Percentiles rank a stretch among this genome's conserved stretches.
These are phyloP conservation scores for Reutealis trisperma DNA, from an alignment of 345 rosid species.

Conservation along the genomic window DNA sequence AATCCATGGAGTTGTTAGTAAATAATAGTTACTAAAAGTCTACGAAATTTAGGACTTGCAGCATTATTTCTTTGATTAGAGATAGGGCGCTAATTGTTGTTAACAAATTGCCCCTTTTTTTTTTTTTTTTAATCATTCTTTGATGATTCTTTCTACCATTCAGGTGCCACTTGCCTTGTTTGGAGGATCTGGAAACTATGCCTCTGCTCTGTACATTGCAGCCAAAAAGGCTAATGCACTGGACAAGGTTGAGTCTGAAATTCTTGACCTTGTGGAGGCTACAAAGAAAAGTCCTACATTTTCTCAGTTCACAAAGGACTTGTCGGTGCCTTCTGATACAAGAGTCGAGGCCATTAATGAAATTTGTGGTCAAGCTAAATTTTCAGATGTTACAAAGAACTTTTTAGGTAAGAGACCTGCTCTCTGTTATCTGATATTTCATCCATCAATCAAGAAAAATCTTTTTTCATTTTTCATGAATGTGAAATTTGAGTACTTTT, in stretches of 20 bases:
- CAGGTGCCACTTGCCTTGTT: constrained; percentile 73
- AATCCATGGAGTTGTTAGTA: background rate
- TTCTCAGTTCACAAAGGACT: constrained; percentile 71
- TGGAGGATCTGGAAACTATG: constrained; percentile 90
- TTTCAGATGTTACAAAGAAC: constrained; percentile 67
- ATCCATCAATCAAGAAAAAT: no score
- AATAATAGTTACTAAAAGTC: background rate
- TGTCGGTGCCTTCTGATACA: constrained; percentile 62
- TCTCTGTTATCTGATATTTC: background rate
- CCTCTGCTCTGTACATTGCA: constrained; percentile 72
- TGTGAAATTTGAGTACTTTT: no score
- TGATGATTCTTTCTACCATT: constrained; percentile 9
- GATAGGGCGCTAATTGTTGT: background rate
- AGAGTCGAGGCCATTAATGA: constrained; percentile 66
- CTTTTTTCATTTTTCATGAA: no score
- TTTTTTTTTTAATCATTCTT: constrained; percentile 14
- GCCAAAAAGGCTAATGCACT: constrained; percentile 63
- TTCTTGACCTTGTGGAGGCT: constrained; percentile 66
- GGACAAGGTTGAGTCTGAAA: constrained; percentile 77
- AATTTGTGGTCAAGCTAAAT: constrained; percentile 61
- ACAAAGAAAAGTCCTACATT: constrained; percentile 58
- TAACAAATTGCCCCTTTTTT: background rate
- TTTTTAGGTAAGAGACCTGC: constrained; percentile 62
- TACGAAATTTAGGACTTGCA: background rate
- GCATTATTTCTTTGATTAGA: background rate